Base-by-base conservation (phyloP, 306 rosid genomes). In the Begonia loranthoides region DNA sequence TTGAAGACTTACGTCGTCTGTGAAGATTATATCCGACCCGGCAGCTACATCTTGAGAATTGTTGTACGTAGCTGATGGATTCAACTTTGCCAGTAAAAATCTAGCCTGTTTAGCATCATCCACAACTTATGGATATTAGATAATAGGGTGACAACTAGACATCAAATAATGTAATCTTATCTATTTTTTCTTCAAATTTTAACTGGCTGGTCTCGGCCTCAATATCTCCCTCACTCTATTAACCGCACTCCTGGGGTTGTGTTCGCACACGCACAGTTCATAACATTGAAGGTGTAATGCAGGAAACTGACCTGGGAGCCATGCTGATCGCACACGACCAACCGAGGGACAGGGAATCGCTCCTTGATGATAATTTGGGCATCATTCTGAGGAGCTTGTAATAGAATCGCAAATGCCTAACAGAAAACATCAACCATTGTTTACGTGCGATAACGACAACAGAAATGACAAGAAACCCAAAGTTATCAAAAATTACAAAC, bases 241-340 rank as follows among this genome's bases (percentile, higher is more conserved):
- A n/a, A n/a, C n/a, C n/a, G n/a, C n/a, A n/a, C n/a, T n/a, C n/a
- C n/a, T n/a, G n/a, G n/a, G n/a, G n/a, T n/a, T n/a, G n/a, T n/a
- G n/a, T n/a, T n/a, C n/a, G n/a, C n/a, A n/a, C n/a, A n/a, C n/a
- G n/a, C n/a, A n/a, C n/a, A n/a, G n/a, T n/a, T n/a, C n/a, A n/a
- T n/a, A n/a, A n/a, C n/a, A n/a, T n/a, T n/a, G n/a, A n/a, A n/a
- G n/a, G n/a, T n/a, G n/a, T n/a, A n/a, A n/a, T n/a, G n/a, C n/a
- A n/a, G n/a, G n/a, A n/a, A n/a, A n/a, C n/a, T 5, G 11, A 86
- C 99, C 99, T 90, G 99, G 54, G 99, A 90, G 60, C 99, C 99
- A 66, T 86, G 99, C 59, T 90, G 99, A 62, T 90, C 99, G 15
- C 99, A 90, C 52, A 90, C 92, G 49, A 90, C 99, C 83, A 90